A percentile compares a stretch with the other conserved stretches of the same genome.
Conservation (phyloP, 1,284 basidiomycete genomes). For the Boletellus sp. region DNA sequence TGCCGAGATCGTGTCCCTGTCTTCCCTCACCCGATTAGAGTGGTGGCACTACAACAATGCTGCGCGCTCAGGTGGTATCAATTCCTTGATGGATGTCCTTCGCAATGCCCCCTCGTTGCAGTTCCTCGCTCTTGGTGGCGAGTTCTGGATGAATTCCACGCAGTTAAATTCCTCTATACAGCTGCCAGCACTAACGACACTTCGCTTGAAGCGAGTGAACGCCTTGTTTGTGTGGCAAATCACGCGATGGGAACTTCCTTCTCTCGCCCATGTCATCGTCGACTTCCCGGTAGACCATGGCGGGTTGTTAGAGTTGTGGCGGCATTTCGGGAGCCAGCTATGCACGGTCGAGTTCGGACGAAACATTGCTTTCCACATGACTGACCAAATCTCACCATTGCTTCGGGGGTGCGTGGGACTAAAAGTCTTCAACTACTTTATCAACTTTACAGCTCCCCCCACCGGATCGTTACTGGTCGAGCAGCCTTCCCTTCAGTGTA, state of each 20-base stretch:
- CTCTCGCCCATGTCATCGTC: slow-evolving; percentile 41
- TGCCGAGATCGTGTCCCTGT: slow-evolving; percentile 42
- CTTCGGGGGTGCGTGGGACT: slow-evolving; percentile 46
- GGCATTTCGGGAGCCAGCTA: slow-evolving; percentile 48
- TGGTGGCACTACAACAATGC: slow-evolving; percentile 65
- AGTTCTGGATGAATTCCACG: slow-evolving; percentile 34
- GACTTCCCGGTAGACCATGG: slow-evolving; percentile 29
- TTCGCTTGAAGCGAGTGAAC: slow-evolving; percentile 50
- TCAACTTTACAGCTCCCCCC: slow-evolving; percentile 48
- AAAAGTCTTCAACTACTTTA: slow-evolving; percentile 52
- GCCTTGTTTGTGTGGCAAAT: slow-evolving; percentile 49
- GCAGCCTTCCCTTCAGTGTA: slow-evolving; percentile 38
- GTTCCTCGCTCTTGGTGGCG: slow-evolving; percentile 57
- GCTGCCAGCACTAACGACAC: slow-evolving; percentile 46
- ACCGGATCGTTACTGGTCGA: slow-evolving; percentile 14
- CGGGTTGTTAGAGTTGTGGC: slow-evolving; percentile 41
- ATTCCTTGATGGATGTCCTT: slow-evolving; percentile 54
- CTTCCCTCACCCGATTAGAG: slow-evolving; percentile 58
- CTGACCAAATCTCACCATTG: slow-evolving; percentile 45
- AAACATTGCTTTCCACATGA: slow-evolving; percentile 47
- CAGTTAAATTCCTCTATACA: slow-evolving; percentile 25
- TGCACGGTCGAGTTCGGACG: slow-evolving; percentile 54
- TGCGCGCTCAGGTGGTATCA: slow-evolving; percentile 61
- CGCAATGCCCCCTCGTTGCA: slow-evolving; percentile 49
- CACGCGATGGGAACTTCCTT: slow-evolving; percentile 50